These are phyloP conservation scores for Euphorbia tirucalli DNA, from an alignment of 345 rosid genomes.

Conservation along the genomic window DNA sequence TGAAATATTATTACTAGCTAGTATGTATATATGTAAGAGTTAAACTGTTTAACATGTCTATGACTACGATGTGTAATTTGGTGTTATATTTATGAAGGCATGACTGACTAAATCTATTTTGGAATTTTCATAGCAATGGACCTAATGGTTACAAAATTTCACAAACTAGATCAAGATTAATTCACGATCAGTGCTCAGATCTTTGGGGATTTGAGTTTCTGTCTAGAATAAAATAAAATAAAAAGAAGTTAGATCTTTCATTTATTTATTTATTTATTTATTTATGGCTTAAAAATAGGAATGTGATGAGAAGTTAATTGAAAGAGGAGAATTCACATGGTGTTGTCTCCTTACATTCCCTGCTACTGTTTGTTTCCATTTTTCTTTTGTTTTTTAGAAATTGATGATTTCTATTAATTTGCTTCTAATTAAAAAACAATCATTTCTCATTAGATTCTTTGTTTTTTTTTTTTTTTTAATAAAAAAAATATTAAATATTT, in stretches of 20 bases:
- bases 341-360: constrained; percentile 2
- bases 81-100: too few relatives aligned
- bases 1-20: too few relatives aligned
- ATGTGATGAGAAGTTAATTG: background rate
- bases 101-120: too few relatives aligned
- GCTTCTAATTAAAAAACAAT: background rate
- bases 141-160: too few relatives aligned
- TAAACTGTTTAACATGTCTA: too few relatives aligned
- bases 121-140: too few relatives aligned
- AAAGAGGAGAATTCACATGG: background rate
- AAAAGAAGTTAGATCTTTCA: background rate
- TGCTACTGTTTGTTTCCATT: background rate
- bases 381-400: constrained; percentile 3
- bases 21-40: too few relatives aligned
- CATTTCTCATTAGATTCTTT: background rate
- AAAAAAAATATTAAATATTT: too few relatives aligned
- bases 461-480: background rate
- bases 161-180: too few relatives aligned
- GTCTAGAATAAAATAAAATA: background rate
- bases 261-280: too few relatives aligned
- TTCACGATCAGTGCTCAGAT: too few relatives aligned
- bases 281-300: background rate
- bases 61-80: too few relatives aligned
- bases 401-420: background rate
- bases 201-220: background rate